These are phyloP conservation scores for Lipomyces spencermartinsiae DNA, from an alignment of 805 yeast genomes.

Conservation along the genomic window DNA sequence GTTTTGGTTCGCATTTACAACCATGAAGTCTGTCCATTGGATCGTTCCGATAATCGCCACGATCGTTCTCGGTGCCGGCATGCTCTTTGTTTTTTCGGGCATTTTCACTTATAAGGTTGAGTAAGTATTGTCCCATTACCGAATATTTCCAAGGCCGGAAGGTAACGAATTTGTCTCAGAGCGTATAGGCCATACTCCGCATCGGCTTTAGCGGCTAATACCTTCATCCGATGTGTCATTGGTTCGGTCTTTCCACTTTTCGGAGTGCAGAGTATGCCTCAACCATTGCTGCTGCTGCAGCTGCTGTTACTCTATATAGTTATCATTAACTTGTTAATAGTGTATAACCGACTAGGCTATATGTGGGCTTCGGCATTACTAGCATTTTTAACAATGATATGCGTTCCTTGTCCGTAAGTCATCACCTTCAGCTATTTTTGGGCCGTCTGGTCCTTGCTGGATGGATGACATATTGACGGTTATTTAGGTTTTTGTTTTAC, in stretches of 20 bases:
- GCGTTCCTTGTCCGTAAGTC: slow-evolving; percentile 32
- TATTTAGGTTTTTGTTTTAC: slow-evolving; percentile 19
- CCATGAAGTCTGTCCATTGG: slow-evolving; percentile 54
- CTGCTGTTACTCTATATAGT: neutral
- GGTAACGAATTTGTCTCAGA: slow-evolving; percentile 49
- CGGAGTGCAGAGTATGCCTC: slow-evolving; percentile 52
- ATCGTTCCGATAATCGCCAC: slow-evolving; percentile 68
- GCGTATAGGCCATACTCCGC: slow-evolving; percentile 61
- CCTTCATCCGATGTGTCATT: slow-evolving; percentile 55
- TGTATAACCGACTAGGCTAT: slow-evolving; percentile 61
- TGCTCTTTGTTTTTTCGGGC: slow-evolving; percentile 49
- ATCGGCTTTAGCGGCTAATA: slow-evolving; percentile 81
- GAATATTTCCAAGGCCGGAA: slow-evolving; percentile 51
- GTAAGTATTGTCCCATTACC: slow-evolving; percentile 48
- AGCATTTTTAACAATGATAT: slow-evolving; percentile 24
- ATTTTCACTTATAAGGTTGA: slow-evolving; percentile 51
- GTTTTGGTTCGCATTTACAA: slow-evolving; percentile 60
- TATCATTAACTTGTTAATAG: neutral
- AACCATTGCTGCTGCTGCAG: slow-evolving; percentile 33
- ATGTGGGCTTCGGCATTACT: slow-evolving; percentile 61
- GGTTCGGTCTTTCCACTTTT: slow-evolving; percentile 54
- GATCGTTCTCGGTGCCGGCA: slow-evolving; percentile 45
- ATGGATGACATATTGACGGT: neutral
- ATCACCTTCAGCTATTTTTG: no score
- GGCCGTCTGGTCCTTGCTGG: neutral